Evolutionary conservation across 177 flowering plant genomes (phyloP).

Genomic region (Vitis hybrid): DNA sequence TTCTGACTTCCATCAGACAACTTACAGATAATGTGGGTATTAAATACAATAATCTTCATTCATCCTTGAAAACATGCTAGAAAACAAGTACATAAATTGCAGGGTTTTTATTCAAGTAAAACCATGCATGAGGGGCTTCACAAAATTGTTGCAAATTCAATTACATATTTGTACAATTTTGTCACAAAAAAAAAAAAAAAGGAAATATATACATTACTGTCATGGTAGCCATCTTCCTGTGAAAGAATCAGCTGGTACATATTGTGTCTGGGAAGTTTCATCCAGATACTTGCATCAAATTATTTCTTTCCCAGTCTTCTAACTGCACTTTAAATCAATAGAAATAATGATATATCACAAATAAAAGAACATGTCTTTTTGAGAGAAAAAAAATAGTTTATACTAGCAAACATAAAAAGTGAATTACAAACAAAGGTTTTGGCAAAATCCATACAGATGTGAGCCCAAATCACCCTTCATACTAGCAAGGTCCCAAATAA

Average conservation of each 20-base stretch:
- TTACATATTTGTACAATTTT: background rate
- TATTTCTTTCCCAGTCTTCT: background rate
- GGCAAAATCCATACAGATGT: too few species aligned
- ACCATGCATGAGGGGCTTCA: background rate
- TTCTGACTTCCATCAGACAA: too few species aligned
- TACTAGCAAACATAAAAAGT: too few species aligned
- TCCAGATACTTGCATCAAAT: background rate
- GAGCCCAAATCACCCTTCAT: too few species aligned
- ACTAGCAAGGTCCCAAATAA: too few species aligned
- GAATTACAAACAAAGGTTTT: too few species aligned
- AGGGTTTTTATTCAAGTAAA: background rate
- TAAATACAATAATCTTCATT: too few species aligned
- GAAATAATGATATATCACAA: background rate
- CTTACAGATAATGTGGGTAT: too few species aligned
- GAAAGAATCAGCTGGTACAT: background rate
- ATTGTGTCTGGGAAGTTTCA: background rate
- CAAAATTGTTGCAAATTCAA: background rate
- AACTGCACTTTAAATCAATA: background rate
- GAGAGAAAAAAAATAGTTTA: too few species aligned
- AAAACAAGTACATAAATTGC: background rate
- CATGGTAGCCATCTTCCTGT: background rate
- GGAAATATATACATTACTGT: background rate
- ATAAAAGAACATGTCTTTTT: background rate
- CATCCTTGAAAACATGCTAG: background rate
- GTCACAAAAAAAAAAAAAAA: too few species aligned